These are phyloP conservation scores for Phanerochaete sordida DNA, from an alignment of 768 basidiomycete genomes.

Conservation along the genomic window DNA sequence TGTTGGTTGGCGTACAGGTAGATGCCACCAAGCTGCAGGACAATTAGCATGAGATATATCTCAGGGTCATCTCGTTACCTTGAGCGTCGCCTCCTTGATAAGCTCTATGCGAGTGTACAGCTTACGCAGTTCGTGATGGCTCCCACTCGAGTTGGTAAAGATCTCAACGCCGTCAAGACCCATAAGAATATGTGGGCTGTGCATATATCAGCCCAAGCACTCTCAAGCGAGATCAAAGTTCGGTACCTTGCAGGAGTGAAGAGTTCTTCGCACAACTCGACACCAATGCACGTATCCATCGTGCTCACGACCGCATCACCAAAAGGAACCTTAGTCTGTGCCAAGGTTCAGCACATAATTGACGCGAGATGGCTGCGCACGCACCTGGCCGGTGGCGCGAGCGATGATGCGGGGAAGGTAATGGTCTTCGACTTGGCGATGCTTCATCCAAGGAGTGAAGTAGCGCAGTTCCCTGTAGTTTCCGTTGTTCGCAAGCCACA, in stretches of 20 bases:
- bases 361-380: conserved; percentile 2
- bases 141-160: conserved; percentile 97
- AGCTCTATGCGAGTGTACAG: conserved; percentile 87
- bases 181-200: conserved; percentile 95
- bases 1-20: conserved; percentile 99
- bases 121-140: conserved; percentile 98
- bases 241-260: conserved; percentile 93
- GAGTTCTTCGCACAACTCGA: conserved; percentile 95
- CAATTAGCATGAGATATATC: not conserved
- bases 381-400: conserved; percentile 83
- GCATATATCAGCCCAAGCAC: not conserved
- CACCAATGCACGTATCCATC: conserved; percentile 91
- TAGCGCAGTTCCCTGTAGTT: conserved; percentile 84
- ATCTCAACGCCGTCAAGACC: conserved; percentile 98
- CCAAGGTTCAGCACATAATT: not conserved
- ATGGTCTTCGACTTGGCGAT: conserved; percentile 87
- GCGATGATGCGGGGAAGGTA: conserved; percentile 88
- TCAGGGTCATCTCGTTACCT: conserved; percentile 45
- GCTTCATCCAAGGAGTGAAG: conserved; percentile 95
- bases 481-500: conserved; percentile 99
- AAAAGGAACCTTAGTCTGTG: conserved; percentile 84
- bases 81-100: conserved; percentile 94
- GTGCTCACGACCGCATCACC: conserved; percentile 96
- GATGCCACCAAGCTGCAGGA: conserved; percentile 80
- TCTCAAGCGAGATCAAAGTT: not conserved